Evolutionary conservation across 148 eudicot genomes (phyloP).

Genomic region (Rhododendron griersonianum): DNA sequence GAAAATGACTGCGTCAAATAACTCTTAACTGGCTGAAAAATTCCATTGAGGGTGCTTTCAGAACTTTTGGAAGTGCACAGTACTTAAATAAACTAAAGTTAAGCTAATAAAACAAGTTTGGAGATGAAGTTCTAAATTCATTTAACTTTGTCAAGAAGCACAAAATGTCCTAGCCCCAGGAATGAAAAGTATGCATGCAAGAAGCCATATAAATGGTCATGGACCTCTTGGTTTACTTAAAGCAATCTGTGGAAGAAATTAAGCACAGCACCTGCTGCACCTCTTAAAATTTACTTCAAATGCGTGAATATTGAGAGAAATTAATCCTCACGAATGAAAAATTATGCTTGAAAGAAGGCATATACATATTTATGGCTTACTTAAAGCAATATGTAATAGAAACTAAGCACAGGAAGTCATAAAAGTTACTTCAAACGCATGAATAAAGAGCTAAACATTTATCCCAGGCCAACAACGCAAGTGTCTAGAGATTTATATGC

Average conservation of each 20-base stretch:
- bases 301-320: not conserved
- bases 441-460: not conserved
- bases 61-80: not conserved
- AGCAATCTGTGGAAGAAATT: not conserved
- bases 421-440: not conserved
- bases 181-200: not conserved
- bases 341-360: not conserved
- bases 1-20: not conserved
- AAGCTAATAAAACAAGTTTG: not conserved
- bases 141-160: not conserved
- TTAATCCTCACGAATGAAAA: not conserved
- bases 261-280: not conserved
- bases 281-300: not conserved
- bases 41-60: not conserved
- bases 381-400: not conserved
- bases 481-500: conserved; percentile 4
- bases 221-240: not conserved
- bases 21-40: not conserved
- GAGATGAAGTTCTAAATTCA: not conserved
- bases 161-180: not conserved
- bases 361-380: not conserved
- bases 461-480: not conserved
- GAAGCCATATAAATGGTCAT: not conserved
- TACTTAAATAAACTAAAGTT: not conserved
- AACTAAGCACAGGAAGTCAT: not conserved